Base-by-base conservation (phyloP, 371 early-diverging fungal species). In the Mortierella sp. region DNA sequence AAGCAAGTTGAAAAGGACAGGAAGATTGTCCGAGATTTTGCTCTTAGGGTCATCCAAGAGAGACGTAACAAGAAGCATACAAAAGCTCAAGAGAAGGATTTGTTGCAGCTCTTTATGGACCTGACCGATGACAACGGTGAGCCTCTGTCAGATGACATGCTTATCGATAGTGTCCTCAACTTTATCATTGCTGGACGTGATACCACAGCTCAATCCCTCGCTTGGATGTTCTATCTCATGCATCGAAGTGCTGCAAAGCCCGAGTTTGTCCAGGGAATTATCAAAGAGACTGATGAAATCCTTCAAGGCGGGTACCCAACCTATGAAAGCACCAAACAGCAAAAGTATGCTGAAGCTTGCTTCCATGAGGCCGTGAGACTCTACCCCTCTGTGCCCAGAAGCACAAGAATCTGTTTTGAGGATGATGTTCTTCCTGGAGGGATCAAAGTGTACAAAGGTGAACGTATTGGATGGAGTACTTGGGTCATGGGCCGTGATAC, bases 341-440 rank as follows among this genome's bases (percentile, higher is more conserved):
- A 91, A 87, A 86, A 83, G 49, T 92, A 90, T 64, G 86, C 87
- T 0, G 88, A 89, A 68, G 88, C 91, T 8, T 70, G 90, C 86
- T 86, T 88, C 69, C 85, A 86, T 57, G 96, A 96, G 81, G 85
- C 91, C 3, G 73, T 94, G 12, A 86, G 95, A 10, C 85, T 92
- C 3, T 87, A 93, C 77, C 94, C 94, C 3, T 87, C 90, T 5
- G 94, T 96, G 3, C 95, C 96, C 12, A 69, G 68, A 14, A 90
- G 92, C 47, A 71, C 84, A 22, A 94, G 93, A 78, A 78, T 81
- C 37, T 92, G 92, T n/a, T 73, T 91, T 18, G 73, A 88, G 26
- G 93, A 93, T 67, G 92, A 92, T 73, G 68, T 90, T 11, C 86
- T 90, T 65, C 95, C 95, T 0, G 91, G 92, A 67, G 93, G 94